A percentile compares a stretch with the other conserved stretches of the same genome.
These are phyloP conservation scores for Trametes gibbosa DNA, from an alignment of 768 basidiomycete species.

Conservation along the genomic window DNA sequence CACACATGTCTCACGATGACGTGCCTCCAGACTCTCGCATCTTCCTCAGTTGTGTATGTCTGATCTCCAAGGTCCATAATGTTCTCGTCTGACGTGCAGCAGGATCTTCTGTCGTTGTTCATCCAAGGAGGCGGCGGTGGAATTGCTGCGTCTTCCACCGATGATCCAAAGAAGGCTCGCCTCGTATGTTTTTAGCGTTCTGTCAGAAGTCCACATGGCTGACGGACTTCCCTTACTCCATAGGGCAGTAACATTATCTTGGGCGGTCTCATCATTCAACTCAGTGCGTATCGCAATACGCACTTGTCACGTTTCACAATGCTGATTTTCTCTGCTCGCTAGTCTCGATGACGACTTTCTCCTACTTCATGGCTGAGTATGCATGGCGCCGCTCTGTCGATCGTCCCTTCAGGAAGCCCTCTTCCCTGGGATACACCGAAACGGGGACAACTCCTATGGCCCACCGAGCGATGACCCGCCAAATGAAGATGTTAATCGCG, in stretches of 20 bases:
- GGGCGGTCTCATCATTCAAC: constrained; percentile 29
- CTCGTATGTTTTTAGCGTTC: constrained; percentile 1
- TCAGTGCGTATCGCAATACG: constrained; percentile 20
- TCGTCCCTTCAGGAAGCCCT: constrained; percentile 32
- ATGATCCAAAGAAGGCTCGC: constrained; percentile 12
- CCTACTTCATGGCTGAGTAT: constrained; percentile 44
- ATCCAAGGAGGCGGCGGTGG: constrained; percentile 42
- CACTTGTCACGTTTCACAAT: not conserved
- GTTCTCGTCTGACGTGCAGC: constrained; percentile 1
- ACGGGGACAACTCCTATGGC: not conserved
- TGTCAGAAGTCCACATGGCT: not conserved
- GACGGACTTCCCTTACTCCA: not conserved
- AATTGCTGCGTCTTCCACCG: constrained; percentile 22
- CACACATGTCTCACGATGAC: not conserved
- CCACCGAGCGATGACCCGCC: constrained; percentile 16
- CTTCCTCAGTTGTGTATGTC: constrained; percentile 30
- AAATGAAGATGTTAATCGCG: constrained; percentile 27
- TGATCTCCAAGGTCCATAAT: no score
- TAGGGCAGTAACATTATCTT: constrained; percentile 32
- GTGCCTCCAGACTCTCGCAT: constrained; percentile 25
- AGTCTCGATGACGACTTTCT: constrained; percentile 44
- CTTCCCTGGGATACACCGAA: not conserved
- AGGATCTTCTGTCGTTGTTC: constrained; percentile 38
- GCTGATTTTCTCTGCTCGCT: not conserved
- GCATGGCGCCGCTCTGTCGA: constrained; percentile 38